Conservation (phyloP, 139 green algal species). For the Chlamydomonas incerta region DNA sequence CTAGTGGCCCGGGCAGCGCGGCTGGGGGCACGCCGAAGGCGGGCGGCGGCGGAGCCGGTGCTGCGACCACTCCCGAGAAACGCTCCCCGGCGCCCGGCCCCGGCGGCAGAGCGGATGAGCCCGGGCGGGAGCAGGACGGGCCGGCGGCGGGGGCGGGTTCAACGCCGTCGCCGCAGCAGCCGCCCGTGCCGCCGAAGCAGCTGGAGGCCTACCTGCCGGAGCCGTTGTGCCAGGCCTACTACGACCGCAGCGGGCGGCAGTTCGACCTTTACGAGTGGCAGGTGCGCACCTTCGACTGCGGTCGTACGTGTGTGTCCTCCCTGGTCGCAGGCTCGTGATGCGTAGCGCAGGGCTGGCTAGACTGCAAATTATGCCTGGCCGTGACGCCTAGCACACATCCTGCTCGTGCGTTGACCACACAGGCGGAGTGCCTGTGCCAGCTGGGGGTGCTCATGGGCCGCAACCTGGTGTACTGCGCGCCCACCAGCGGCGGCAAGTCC, state of each 20-base stretch:
- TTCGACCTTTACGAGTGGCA: conserved; percentile 85
- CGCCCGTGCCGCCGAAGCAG: neutral
- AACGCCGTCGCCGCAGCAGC: neutral
- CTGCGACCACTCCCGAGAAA: neutral
- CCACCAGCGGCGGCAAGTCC: conserved; percentile 84
- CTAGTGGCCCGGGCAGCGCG: neutral
- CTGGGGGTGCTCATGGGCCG: conserved; percentile 73
- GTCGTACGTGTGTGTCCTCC: too few species aligned
- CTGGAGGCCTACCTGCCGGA: conserved; percentile 61
- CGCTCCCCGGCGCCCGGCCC: too few species aligned
- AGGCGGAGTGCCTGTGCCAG: conserved; percentile 72
- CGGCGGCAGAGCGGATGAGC: neutral
- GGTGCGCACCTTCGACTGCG: too few species aligned
- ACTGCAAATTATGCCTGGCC: too few species aligned
- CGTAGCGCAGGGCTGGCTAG: neutral
- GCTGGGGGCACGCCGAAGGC: neutral
- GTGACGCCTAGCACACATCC: neutral
- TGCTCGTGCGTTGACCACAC: neutral
- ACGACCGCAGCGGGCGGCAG: conserved; percentile 49
- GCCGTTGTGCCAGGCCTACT: conserved; percentile 55
- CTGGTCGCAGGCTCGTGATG: neutral
- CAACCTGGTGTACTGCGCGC: conserved; percentile 89
- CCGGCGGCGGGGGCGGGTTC: neutral
- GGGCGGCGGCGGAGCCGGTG: neutral
- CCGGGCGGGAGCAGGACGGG: neutral